Evolutionary conservation across 768 basidiomycete species (phyloP).

Genomic region (Agaricus sinodeliciosus): DNA sequence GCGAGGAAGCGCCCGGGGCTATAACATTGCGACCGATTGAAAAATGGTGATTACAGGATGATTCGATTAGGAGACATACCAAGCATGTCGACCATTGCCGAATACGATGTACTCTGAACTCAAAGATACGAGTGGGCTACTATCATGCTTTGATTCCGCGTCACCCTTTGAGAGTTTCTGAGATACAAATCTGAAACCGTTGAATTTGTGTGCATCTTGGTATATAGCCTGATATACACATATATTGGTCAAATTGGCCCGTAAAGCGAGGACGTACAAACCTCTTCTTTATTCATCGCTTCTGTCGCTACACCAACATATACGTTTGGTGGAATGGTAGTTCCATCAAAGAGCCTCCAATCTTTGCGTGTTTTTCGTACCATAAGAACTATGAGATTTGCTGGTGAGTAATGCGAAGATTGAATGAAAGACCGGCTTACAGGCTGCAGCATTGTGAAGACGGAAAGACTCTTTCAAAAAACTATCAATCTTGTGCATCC

Average conservation of each 20-base stretch:
- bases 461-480: constrained; percentile 34
- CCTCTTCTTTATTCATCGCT: constrained; percentile 24
- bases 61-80: constrained; percentile 11
- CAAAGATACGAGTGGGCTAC: constrained; percentile 21
- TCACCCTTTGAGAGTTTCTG: constrained; percentile 10
- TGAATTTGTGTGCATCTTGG: constrained; percentile 25
- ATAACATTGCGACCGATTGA: neutral
- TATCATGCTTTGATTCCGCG: constrained; percentile 6
- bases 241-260: neutral
- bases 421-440: neutral
- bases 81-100: constrained; percentile 24
- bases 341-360: constrained; percentile 38
- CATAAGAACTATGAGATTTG: constrained; percentile 20
- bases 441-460: neutral
- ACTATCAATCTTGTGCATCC: constrained; percentile 39
- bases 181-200: constrained; percentile 27
- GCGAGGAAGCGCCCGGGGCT: constrained; percentile 38
- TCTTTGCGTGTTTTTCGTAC: constrained; percentile 27
- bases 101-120: constrained; percentile 21
- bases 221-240: neutral
- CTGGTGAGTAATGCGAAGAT: too few species aligned
- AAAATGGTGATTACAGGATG: neutral
- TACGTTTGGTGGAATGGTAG: constrained; percentile 8
- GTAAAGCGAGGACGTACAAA: constrained; percentile 13
- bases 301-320: constrained; percentile 22